A percentile compares a stretch with the other conserved stretches of the same genome.
Evolutionary conservation across 2,329 filamentous ascomycete species (phyloP).

Genomic region (Pleomassaria siparia): DNA sequence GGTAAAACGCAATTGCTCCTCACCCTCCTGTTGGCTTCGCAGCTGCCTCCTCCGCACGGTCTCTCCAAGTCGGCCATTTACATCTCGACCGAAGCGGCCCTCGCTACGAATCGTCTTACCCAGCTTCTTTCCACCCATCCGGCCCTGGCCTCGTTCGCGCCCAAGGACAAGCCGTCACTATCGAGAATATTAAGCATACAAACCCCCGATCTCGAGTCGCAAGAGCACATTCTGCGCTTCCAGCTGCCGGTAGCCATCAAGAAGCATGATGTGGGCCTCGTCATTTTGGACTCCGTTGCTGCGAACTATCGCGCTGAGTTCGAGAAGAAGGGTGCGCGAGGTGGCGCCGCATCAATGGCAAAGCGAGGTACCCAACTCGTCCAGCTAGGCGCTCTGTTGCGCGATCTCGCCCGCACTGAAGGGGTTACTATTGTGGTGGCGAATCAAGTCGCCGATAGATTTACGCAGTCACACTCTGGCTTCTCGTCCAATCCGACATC

Average conservation of each 20-base stretch:
- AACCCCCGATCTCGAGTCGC: slow-evolving; percentile 86
- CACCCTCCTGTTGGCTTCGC: slow-evolving; percentile 77
- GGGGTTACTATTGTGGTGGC: slow-evolving; percentile 84
- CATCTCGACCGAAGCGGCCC: slow-evolving; percentile 86
- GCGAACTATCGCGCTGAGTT: slow-evolving; percentile 96
- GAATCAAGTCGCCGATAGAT: slow-evolving; percentile 93
- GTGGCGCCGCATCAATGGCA: slow-evolving; percentile 60
- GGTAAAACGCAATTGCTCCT: slow-evolving; percentile 96
- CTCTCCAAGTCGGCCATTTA: slow-evolving; percentile 78
- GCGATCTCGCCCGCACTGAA: slow-evolving; percentile 72
- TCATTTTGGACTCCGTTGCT: slow-evolving; percentile 88
- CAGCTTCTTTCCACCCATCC: slow-evolving; percentile 76
- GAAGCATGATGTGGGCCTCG: slow-evolving; percentile 74
- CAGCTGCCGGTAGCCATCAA: slow-evolving; percentile 85
- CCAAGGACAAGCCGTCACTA: slow-evolving; percentile 61
- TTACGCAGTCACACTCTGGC: slow-evolving; percentile 48
- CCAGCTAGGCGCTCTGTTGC: slow-evolving; percentile 72
- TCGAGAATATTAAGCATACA: slow-evolving; percentile 77
- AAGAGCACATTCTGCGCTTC: slow-evolving; percentile 91
- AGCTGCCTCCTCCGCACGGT: slow-evolving; percentile 74
- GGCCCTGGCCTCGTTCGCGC: slow-evolving; percentile 51
- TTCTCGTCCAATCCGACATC: slow-evolving; percentile 27
- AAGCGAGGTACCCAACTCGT: slow-evolving; percentile 76
- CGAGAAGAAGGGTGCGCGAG: slow-evolving; percentile 55
- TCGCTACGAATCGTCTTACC: slow-evolving; percentile 77